Base-by-base conservation (phyloP, 1,139 yeast species). In the Magnusiomyces paraingens region DNA sequence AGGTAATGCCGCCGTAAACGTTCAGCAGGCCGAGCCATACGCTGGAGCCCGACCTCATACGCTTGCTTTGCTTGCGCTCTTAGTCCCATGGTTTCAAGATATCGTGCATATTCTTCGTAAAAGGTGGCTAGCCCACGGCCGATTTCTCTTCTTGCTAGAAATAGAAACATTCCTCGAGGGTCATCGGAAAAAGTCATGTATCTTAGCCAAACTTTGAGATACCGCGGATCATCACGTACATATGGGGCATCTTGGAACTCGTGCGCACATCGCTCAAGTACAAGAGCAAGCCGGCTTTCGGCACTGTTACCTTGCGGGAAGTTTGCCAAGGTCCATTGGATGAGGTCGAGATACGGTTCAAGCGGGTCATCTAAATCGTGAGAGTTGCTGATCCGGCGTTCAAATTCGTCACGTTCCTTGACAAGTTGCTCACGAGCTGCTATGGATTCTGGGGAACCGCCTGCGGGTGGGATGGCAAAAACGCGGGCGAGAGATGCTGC, bases 151-250 rank as follows among this genome's bases (percentile, higher is more conserved):
- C 86, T 80, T 49, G 84, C 82, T 65, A 93, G 73, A 65, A 85
- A 90, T 1, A 81, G 75, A 66, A 84, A 91, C 3, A 88, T 76
- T 55, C 87, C 95, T 42, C 78, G 70, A 0, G 94, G 93, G 3
- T 83, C 75, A 59, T 86, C 93, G 0, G 86, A 79, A 62, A 80
- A 83, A 22, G 76, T 77, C 21, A 84, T 80, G 65, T 86, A 88
- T 57, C 82, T 83, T 51, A 91, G 70, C 97, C 99, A 93, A 0
- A 90, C 76, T 58, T 77, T 78, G 52, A 93, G 70, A 66, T 87
- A 91, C 51, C 97, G 71, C 0, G 90, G 80, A 65, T 91, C 97
- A 66, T 91, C 86, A 58, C 82, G 84, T 67, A 90, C 91, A 60
- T 79, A 81, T 1, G 71, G 67, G 26, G 77, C 76, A 62, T 86